Base-by-base conservation (phyloP, 2,329 filamentous ascomycete species). In the Chaetothyriales sp. region DNA sequence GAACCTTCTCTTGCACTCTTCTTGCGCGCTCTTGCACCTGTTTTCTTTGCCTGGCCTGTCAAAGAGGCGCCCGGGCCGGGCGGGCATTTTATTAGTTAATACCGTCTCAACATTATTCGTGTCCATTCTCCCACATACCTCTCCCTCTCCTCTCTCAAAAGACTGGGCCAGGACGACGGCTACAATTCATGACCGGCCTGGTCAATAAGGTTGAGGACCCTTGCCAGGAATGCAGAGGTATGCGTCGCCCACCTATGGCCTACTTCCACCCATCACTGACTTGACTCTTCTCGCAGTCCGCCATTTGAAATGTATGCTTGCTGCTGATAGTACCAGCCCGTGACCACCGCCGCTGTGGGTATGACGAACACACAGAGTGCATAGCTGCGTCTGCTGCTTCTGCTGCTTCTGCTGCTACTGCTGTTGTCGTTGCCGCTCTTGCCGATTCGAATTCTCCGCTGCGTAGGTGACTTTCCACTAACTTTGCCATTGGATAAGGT, bases 271-370 rank as follows among this genome's bases (percentile, higher is more conserved):
- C 28, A 43, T 42, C 48, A 48, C 50, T 55, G 48, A 54, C 51
- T 54, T n/a, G n/a, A 46, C 44, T 10, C 36, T 45, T 12, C 20
- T 44, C 44, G 20, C 48, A 60, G 58, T 56, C 43, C 58, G 58
- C 45, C 58, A 60, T 55, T 50, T 60, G 15, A 60, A 60, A 50
- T 60, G 58, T 60, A 57, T 50, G 58, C 48, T n/a, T n/a, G n/a
- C 7, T 54, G 19, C 20, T 43, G 19, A 50, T 51, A 48, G 46
- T 46, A 51, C 52, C 51, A 51, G 43, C 28, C 47, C 44, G 39
- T 50, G 26, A 43, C 45, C 47, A 50, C 47, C 45, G 39, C 28
- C 45, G 39, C 28, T 25, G 36, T 26, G 32, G n/a, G 22, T 42
- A 9, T 28, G 26, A 50, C 28, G 44, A n/a, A 25, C 19, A 26